Evolutionary conservation across 2,329 filamentous ascomycete genomes (phyloP), one percentile per base, ranked within the genome.

Genomic region (Fusarium miscanthi): DNA sequence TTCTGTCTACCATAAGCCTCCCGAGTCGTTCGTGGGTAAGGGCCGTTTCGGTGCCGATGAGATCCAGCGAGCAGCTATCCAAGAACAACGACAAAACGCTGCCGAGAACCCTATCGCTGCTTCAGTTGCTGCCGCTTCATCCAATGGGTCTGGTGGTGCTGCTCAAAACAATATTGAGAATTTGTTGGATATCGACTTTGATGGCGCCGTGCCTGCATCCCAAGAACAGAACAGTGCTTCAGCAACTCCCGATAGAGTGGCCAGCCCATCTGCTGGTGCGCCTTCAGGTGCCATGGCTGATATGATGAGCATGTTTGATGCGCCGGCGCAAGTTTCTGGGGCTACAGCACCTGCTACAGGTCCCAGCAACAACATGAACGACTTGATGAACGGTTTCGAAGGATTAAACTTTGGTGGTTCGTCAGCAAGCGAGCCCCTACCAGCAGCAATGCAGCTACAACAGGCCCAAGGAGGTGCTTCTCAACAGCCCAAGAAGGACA

Each of bases 1-100:
- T 12, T 98, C 95, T 3, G 96, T 99, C 27, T 99, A 99, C 84
- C 96, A 99, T 89, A 98, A 97, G 84, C 95, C 95, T 13, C 95
- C 96, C 48, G 94, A 97, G 87, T 94, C 95, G n/a, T 99, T 99
- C 82, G 92, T 99, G 64, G 96, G 96, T 75, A 94, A 97, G 83
- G 96, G 96, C 45, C 91, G 95, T 48, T 98, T 94, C 76, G 96
- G 95, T 41, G 95, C 96, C 53, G 95, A 97, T 81, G 94, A 94
- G 68, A 94, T 99, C 78, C 96, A 98, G 83, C 92, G 93, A 74
- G 95, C 95, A 56, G 96, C 96, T 68, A 97, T 99, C 80, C 95
- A 97, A 85, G 96, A 99, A 84, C 94, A 97, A 85, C 90, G 93
- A 73, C 91, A 98, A 82, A 94, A 98, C 77, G 93, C 94, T 2